phyloP scores from a whole-genome alignment of 306 rosid species.

The Rubus idaeus region DNA sequence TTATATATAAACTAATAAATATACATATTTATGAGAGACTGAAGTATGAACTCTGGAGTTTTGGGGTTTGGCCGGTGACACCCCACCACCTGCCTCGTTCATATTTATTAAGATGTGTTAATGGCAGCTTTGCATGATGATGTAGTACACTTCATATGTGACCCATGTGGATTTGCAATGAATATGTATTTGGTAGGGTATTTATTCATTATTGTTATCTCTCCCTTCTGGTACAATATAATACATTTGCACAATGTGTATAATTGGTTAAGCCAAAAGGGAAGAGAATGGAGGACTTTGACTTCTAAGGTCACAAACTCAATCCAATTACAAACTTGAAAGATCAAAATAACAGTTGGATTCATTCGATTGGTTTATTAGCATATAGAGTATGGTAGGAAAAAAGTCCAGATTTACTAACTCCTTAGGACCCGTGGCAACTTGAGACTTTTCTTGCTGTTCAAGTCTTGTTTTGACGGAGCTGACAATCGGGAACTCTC shows the following conservation, averaged over 20 bases:
- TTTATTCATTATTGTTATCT: neutral
- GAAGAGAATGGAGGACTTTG: neutral
- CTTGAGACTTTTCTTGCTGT: neutral
- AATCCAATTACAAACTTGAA: neutral
- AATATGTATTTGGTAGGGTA: neutral
- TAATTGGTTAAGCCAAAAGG: neutral
- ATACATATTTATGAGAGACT: neutral
- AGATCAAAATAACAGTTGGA: neutral
- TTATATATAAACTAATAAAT: neutral
- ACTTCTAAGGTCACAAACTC: neutral
- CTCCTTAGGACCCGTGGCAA: neutral
- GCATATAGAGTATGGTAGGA: neutral
- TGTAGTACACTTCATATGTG: neutral
- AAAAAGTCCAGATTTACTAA: conserved; percentile 3
- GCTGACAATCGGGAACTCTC: neutral
- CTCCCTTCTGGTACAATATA: neutral
- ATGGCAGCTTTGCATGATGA: neutral
- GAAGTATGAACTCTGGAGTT: conserved; percentile 2
- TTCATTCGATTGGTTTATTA: neutral
- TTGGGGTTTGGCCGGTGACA: conserved; percentile 27
- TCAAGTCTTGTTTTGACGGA: neutral
- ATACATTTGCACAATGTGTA: neutral
- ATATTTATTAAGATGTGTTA: conserved; percentile 17
- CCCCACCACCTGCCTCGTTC: conserved; percentile 14
- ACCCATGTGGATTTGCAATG: conserved; percentile 9